Evolutionary conservation across 2,329 filamentous ascomycete species (phyloP).

Genomic region (Verticillium isaacii): DNA sequence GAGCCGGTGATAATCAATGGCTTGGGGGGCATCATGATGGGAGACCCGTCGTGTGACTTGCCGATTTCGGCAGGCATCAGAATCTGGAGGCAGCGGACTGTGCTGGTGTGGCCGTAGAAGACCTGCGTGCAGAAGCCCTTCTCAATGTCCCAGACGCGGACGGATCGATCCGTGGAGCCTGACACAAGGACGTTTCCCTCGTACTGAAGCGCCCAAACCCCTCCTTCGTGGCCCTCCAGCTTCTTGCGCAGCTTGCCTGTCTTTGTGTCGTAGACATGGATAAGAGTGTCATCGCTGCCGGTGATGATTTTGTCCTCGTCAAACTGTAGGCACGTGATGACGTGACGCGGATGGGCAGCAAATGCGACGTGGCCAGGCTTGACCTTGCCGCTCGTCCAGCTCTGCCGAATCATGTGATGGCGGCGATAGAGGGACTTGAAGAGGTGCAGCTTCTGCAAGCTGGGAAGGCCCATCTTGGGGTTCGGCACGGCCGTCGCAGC

Average conservation of each 20-base stretch:
- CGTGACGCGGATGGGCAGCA: conserved; percentile 90
- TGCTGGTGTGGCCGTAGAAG: conserved; percentile 96
- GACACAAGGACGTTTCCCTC: conserved; percentile 93
- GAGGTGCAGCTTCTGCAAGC: conserved; percentile 78
- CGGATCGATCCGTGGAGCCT: conserved; percentile 90
- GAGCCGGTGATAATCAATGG: conserved; percentile 97
- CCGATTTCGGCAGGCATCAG: conserved; percentile 80
- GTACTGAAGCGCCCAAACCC: conserved; percentile 96
- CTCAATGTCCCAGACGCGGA: conserved; percentile 99
- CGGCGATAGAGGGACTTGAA: conserved; percentile 96
- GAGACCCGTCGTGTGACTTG: conserved; percentile 62
- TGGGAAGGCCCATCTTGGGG: conserved; percentile 72
- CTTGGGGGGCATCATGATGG: conserved; percentile 87
- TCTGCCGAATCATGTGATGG: conserved; percentile 83
- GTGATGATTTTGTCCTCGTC: conserved; percentile 98
- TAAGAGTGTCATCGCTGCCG: conserved; percentile 94
- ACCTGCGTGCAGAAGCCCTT: conserved; percentile 88
- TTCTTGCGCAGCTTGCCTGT: conserved; percentile 80
- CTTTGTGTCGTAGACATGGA: conserved; percentile 97
- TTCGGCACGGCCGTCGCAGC: conserved; percentile 80
- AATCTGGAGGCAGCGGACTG: conserved; percentile 92
- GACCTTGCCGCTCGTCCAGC: conserved; percentile 83
- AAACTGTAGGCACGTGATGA: conserved; percentile 96
- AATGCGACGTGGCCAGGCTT: conserved; percentile 92
- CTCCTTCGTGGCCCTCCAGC: conserved; percentile 90